Conservation (phyloP, 345 rosid species). For the Brassica nigra region DNA sequence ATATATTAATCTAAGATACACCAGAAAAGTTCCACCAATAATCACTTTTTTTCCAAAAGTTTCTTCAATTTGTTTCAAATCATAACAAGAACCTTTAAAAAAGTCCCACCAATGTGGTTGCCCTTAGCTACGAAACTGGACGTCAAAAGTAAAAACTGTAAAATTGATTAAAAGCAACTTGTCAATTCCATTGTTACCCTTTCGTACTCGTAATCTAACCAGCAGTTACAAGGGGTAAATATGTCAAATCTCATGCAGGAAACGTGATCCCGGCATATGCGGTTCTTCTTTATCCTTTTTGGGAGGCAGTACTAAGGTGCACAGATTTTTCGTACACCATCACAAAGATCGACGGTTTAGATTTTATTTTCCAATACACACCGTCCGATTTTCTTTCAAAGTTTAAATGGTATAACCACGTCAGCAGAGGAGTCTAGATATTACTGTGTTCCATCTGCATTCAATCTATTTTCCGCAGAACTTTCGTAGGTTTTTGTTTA, state of each 20-base stretch:
- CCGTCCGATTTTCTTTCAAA: slow-evolving; percentile 9
- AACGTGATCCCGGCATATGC: slow-evolving; percentile 37
- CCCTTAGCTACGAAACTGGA: not conserved
- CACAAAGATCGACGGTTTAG: not conserved
- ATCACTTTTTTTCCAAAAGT: too few species aligned
- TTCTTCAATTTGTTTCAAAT: too few species aligned
- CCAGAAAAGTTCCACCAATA: too few species aligned
- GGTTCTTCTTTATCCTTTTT: slow-evolving; percentile 23
- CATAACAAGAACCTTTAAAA: too few species aligned
- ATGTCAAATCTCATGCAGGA: slow-evolving; percentile 1
- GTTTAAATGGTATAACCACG: not conserved
- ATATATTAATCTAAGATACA: too few species aligned
- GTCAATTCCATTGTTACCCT: slow-evolving; percentile 4
- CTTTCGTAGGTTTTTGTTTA: slow-evolving; percentile 13
- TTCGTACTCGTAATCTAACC: not conserved
- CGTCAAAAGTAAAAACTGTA: not conserved
- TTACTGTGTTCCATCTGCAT: slow-evolving; percentile 21
- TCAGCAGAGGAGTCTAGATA: not conserved
- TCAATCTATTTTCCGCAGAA: not conserved
- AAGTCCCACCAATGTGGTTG: too few species aligned
- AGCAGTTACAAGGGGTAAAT: slow-evolving; percentile 14
- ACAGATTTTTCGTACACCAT: not conserved
- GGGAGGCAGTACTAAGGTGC: not conserved
- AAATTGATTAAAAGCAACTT: not conserved
- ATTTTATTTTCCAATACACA: not conserved